Evolutionary conservation across 768 basidiomycete genomes (phyloP).

Genomic region (Tricholoma matsutake): DNA sequence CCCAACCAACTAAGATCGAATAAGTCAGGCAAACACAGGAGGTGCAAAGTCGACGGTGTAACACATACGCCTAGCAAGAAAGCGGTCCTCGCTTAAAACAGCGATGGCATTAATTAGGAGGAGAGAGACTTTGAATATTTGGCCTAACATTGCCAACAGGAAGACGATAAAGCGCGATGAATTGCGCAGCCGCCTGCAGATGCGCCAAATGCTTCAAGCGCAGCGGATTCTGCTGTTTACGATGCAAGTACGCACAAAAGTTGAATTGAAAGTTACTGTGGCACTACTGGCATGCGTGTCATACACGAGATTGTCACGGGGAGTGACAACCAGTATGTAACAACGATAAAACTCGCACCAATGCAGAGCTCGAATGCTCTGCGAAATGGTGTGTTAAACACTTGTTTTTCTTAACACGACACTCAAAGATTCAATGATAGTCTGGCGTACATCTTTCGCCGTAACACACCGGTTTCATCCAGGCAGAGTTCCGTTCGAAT

Average conservation of each 20-base stretch:
- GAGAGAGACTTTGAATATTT: constrained; percentile 80
- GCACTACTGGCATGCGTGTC: neutral
- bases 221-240: neutral
- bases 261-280: neutral
- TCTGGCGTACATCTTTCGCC: neutral
- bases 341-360: neutral
- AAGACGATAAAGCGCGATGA: constrained; percentile 7
- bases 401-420: neutral
- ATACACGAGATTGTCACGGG: neutral
- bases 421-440: neutral
- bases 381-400: constrained; percentile 19
- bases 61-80: constrained; percentile 83
- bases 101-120: constrained; percentile 94
- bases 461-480: constrained; percentile 2
- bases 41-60: constrained; percentile 2
- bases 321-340: neutral
- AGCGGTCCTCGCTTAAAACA: constrained; percentile 93
- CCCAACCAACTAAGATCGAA: constrained; percentile 74
- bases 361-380: constrained; percentile 18
- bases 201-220: neutral
- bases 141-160: constrained; percentile 46
- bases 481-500: constrained; percentile 29
- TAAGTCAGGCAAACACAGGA: constrained; percentile 15
- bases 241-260: neutral
- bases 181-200: constrained; percentile 6